Base-by-base conservation (phyloP, 257 asterid genomes). In the Ballota nigra region DNA sequence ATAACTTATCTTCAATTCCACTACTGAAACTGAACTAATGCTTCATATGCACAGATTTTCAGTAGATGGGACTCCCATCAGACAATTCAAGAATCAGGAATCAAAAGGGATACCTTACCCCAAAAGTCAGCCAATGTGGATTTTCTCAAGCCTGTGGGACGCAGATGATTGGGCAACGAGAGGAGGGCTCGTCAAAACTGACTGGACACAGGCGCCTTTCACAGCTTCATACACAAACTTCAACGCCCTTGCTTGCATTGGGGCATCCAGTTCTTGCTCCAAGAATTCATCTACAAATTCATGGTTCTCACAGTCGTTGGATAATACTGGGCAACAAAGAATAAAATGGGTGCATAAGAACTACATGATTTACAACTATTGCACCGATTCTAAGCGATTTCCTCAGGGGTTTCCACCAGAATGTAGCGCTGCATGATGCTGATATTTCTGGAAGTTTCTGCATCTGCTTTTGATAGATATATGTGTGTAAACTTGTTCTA, bases 131-230 rank as follows among this genome's bases (percentile, higher is more conserved):
- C 78, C 89, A 8, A 87, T 87, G 93, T 79, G 90, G 90, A 76
- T 87, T 9, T 87, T 65, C 66, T 76, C 87, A 29, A 87, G 93
- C 75, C 67, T 87, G 28, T 87, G 93, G 93, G 58, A 76, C 31
- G 92, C 87, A 24, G 88, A 87, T 2, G 88, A 85, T 4, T 87
- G 92, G 92, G 92, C 92, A 3, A 87, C 90, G 31, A 78, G 93
- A 75, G 93, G 92, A 2, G 92, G 92, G 4, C 90, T 83, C 1
- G 84, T 87, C 6, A 85, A 81, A 72, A 87, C 90, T 6, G 89
- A 87, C 70, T 87, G 93, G 93, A 45, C 74, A 2, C 70, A 81
- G 60, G 90, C 93, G 22, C 93, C 93, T 9, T 87, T 87, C 78
- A 74, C 77, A 13, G 92, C 92, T 34, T 81, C 88, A n/a, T 87